Evolutionary conservation across 805 yeast genomes (phyloP), one percentile per base, ranked within the genome.

Genomic region (Grigorovia transvaalensis): DNA sequence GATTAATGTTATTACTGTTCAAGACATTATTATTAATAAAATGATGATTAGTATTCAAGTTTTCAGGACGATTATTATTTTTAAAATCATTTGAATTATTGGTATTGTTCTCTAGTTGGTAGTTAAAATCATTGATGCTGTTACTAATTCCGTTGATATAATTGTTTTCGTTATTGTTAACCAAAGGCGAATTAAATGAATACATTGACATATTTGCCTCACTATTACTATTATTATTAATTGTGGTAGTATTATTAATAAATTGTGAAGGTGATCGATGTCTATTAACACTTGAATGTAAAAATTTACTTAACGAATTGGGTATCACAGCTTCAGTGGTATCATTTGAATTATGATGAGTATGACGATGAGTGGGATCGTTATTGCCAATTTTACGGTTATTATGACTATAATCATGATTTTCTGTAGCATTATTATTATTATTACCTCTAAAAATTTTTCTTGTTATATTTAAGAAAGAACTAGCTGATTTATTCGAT

Each of bases 181-280:
- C 18, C 7, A 54, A 49, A 2, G 62, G 50, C 17, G 65, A 59
- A 48, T 61, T 63, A 43, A 58, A 58, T 17, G 66, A 57, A 51
- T 64, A 59, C 0, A 57, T 64, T 1, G 68, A 59, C 51, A 54
- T 65, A 2, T 60, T 61, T 1, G 64, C 56, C 48, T 65, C 69
- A 40, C 60, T 57, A 12, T 59, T 45, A 38, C 56, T 58, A 30
- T 56, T 56, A 40, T 61, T 57, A 12, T 59, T 45, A 30, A 55
- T 58, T 27, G 55, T 56, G 17, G 53, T 58, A 9, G 61, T 59
- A 47, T 54, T 61, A 50, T 64, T 65, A 19, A 62, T 59, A 48
- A 64, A 64, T 44, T 65, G 65, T 4, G 66, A 60, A 9, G 67
- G 64, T 1, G 66, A 57, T 53, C 59, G 63, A 51, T 66, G 68